A percentile compares a stretch with the other conserved stretches of the same genome.
phyloP scores from a whole-genome alignment of 2,329 filamentous ascomycete genomes.

The Aaosphaeria arxii region DNA sequence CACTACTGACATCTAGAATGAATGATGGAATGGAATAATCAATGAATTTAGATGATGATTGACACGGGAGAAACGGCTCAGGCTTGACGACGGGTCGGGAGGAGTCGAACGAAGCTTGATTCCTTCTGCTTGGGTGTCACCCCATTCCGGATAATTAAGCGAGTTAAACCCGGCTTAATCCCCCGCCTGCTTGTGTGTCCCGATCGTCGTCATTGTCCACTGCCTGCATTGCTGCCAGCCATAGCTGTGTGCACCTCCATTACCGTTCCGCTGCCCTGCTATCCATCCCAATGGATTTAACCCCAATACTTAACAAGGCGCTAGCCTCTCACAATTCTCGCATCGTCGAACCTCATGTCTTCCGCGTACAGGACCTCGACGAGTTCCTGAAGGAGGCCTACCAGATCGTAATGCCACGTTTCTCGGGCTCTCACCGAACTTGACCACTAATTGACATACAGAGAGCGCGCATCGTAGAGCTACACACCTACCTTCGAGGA shows the following conservation, averaged over 20 bases:
- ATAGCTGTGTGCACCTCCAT: no score
- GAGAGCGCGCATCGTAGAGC: constrained; percentile 80
- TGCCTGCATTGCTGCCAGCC: not conserved
- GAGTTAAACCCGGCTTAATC: constrained; percentile 14
- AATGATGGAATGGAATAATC: no score
- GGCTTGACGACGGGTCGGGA: no score
- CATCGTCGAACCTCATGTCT: constrained; percentile 45
- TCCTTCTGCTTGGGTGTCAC: no score
- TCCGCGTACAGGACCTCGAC: constrained; percentile 56
- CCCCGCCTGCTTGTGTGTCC: constrained; percentile 7
- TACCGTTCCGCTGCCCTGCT: no score
- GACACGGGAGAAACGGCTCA: no score
- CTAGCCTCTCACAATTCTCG: constrained; percentile 59
- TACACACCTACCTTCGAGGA: constrained; percentile 74
- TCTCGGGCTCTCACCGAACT: constrained; percentile 6
- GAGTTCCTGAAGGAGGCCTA: constrained; percentile 93
- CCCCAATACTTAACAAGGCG: constrained; percentile 65
- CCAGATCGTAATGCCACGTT: constrained; percentile 66
- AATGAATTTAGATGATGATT: no score
- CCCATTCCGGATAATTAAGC: constrained; percentile 1
- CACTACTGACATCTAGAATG: no score
- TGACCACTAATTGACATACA: constrained; percentile 40
- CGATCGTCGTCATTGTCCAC: constrained; percentile 20
- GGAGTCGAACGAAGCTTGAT: no score
- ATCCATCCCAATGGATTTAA: constrained; percentile 54